Evolutionary conservation across 768 basidiomycete genomes (phyloP), one percentile per base, ranked within the genome.

Genomic region (Arthromyces matolae): DNA sequence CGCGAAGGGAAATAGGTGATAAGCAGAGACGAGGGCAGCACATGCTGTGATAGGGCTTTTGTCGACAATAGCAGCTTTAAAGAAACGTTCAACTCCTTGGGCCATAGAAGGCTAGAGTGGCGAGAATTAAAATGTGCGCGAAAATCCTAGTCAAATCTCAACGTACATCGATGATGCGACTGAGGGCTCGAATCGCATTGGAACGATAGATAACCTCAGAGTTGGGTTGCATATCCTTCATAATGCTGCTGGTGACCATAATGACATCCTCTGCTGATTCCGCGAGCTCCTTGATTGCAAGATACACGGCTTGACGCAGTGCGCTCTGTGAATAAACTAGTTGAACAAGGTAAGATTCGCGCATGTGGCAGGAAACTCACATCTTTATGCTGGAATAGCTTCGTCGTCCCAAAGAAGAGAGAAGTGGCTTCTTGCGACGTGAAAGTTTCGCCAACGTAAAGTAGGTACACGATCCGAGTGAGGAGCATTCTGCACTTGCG

Each of bases 221-320:
- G 64, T 96, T 97, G 45, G 94, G 89, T 61, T 99, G 96, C 93
- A 98, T 99, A 63, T 99, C 96, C 75, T 98, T 98, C 94, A 96
- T 96, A 67, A 99, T 97, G 61, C 93, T 96, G 66, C 86, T 90
- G 8, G 96, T 99, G 53, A 97, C 94, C 93, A 99, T 99, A 58
- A 99, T 96, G 23, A 98, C 93, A 75, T 98, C 95, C 67, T 99
- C 93, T 13, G 96, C 92, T n/a, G 88, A 86, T 28, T 81, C 84
- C 23, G 93, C 87, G 9, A 99, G 79, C 68, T 99, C 96, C 73
- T 98, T 99, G 73, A 99, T 97, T 42, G 95, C 89, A 50, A 99
- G 78, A 72, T 99, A 99, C 20, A 99, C 94, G 73, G 93, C 94
- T 68, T 99, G 96, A 49, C 96, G 84, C 52, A 99, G 76, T 8